These are phyloP conservation scores for Ilex aquifolium DNA, from an alignment of 257 asterid species.

Conservation along the genomic window DNA sequence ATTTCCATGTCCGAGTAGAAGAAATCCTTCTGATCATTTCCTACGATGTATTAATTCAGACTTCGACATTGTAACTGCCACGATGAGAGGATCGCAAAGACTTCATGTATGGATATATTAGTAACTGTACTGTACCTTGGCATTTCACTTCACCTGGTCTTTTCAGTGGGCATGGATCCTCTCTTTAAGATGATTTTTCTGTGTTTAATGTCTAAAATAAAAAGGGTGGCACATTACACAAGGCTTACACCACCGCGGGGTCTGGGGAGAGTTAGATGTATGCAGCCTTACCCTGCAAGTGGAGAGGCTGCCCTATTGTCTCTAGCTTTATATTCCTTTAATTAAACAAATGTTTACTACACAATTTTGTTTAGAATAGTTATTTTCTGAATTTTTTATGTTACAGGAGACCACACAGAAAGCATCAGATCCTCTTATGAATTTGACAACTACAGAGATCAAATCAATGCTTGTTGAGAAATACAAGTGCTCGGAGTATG, in stretches of 20 bases:
- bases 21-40: slow-evolving; percentile 96
- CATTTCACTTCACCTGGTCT: neutral
- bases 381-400: neutral
- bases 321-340: too few relatives aligned
- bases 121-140: neutral
- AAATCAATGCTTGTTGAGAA: slow-evolving; percentile 56
- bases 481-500: slow-evolving; percentile 61
- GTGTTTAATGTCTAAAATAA: too few relatives aligned
- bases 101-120: slow-evolving; percentile 51
- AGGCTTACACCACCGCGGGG: too few relatives aligned
- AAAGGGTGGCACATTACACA: too few relatives aligned
- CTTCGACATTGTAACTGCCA: slow-evolving; percentile 76
- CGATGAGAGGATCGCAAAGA: slow-evolving; percentile 72
- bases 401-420: slow-evolving; percentile 38
- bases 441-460: slow-evolving; percentile 72
- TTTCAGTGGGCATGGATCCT: neutral
- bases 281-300: too few relatives aligned
- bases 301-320: too few relatives aligned
- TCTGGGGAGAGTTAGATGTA: too few relatives aligned
- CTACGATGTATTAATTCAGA: slow-evolving; percentile 86
- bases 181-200: too few relatives aligned
- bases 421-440: slow-evolving; percentile 56
- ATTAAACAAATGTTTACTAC: too few relatives aligned
- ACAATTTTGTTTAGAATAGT: neutral
- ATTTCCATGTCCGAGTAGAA: slow-evolving; percentile 88